Evolutionary conservation across 2,329 filamentous ascomycete species (phyloP).

Genomic region (Colletotrichum simmondsii): DNA sequence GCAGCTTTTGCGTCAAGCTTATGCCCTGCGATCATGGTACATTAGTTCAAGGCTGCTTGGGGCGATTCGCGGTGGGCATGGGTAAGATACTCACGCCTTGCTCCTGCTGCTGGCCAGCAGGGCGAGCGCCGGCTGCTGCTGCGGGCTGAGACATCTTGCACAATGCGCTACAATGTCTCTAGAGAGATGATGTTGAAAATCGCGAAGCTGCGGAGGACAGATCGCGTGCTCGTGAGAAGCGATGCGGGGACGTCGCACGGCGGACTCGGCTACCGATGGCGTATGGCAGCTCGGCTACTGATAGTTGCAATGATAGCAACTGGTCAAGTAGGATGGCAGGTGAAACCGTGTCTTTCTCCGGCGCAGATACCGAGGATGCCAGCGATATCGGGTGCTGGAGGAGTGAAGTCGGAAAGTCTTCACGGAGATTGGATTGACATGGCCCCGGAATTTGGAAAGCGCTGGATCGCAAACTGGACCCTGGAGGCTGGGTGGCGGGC

Average conservation of each 20-base stretch:
- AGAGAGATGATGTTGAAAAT: neutral
- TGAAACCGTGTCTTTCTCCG: slow-evolving; percentile 19
- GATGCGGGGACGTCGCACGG: slow-evolving; percentile 13
- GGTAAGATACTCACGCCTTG: slow-evolving; percentile 32
- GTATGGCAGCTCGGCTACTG: slow-evolving; percentile 14
- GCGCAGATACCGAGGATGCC: slow-evolving; percentile 12
- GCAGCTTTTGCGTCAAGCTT: slow-evolving; percentile 54
- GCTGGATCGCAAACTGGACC: slow-evolving; percentile 17
- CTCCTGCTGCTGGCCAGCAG: slow-evolving; percentile 22
- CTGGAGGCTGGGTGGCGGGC: slow-evolving; percentile 20
- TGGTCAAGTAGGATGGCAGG: slow-evolving; percentile 12
- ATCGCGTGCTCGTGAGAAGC: slow-evolving; percentile 13
- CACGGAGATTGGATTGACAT: neutral
- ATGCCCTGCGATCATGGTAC: slow-evolving; percentile 44
- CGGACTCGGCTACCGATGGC: neutral
- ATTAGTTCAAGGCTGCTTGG: slow-evolving; percentile 13
- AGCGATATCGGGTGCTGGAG: slow-evolving; percentile 28
- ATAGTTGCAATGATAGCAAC: slow-evolving; percentile 11
- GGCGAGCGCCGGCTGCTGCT: slow-evolving; percentile 11
- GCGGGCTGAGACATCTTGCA: slow-evolving; percentile 25
- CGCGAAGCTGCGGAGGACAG: slow-evolving; percentile 12
- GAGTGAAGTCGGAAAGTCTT: slow-evolving; percentile 8
- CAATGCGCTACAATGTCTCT: neutral
- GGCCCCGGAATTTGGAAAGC: neutral
- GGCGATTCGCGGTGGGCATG: neutral